phyloP scores from a whole-genome alignment of 1,284 basidiomycete genomes.

The Cutaneotrichosporon sp. region DNA sequence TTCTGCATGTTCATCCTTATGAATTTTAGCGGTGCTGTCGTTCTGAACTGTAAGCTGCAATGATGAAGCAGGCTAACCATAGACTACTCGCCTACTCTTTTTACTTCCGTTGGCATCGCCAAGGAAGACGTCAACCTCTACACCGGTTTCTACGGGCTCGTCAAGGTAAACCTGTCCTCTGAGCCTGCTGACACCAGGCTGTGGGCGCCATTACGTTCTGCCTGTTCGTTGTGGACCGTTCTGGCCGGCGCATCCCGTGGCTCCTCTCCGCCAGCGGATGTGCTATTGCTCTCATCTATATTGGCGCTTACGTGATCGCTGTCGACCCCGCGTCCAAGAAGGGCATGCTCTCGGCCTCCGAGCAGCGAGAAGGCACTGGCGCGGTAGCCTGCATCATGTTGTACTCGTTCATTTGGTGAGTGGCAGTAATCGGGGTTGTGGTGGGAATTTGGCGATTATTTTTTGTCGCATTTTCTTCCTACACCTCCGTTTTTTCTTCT shows the following conservation, averaged over 20 bases:
- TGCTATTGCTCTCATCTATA: slow-evolving; percentile 32
- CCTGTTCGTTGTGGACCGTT: slow-evolving; percentile 40
- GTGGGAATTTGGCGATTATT: not conserved
- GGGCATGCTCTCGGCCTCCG: slow-evolving; percentile 23
- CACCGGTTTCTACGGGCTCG: slow-evolving; percentile 53
- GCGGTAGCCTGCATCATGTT: slow-evolving; percentile 38
- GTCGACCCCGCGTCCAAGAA: slow-evolving; percentile 22
- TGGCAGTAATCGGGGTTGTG: not conserved
- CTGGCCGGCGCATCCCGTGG: slow-evolving; percentile 40
- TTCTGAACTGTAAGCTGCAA: slow-evolving; percentile 3
- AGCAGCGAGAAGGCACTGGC: slow-evolving; percentile 27
- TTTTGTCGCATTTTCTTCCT: not conserved
- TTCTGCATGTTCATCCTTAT: slow-evolving; percentile 12
- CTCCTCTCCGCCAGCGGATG: slow-evolving; percentile 30
- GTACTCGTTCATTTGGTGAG: slow-evolving; percentile 26
- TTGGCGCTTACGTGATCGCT: slow-evolving; percentile 35
- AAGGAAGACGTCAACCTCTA: slow-evolving; percentile 41
- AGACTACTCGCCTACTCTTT: slow-evolving; percentile 44
- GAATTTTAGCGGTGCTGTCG: slow-evolving; percentile 9
- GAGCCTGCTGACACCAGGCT: slow-evolving; percentile 6
- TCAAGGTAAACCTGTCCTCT: slow-evolving; percentile 33
- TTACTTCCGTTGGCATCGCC: slow-evolving; percentile 36
- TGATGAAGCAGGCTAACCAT: not conserved
- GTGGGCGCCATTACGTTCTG: slow-evolving; percentile 33
- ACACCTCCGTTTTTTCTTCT: not conserved